Evolutionary conservation across 805 yeast genomes (phyloP).

Genomic region (Suhomyces xylopsoci): DNA sequence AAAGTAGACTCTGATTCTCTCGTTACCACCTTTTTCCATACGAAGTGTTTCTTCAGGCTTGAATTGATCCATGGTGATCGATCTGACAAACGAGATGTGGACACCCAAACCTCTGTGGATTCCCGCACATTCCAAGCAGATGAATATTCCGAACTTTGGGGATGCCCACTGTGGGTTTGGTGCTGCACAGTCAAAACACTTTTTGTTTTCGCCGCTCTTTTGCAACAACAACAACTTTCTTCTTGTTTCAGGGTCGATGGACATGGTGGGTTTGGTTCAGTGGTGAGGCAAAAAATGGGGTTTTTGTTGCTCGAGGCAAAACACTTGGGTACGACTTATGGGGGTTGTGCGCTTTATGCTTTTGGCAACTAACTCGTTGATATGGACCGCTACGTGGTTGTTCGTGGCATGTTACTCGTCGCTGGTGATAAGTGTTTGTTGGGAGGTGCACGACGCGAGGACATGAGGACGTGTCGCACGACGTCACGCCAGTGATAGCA

Average conservation of each 20-base stretch:
- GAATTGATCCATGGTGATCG: slow-evolving; percentile 98
- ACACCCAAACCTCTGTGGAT: slow-evolving; percentile 94
- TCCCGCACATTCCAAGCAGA: slow-evolving; percentile 98
- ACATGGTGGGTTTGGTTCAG: slow-evolving; percentile 37
- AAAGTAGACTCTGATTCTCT: slow-evolving; percentile 66
- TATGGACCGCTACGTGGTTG: background rate
- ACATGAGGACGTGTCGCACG: background rate
- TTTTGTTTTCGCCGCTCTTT: slow-evolving; percentile 77
- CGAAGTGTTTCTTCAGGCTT: slow-evolving; percentile 85
- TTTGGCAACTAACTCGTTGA: background rate
- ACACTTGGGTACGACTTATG: background rate
- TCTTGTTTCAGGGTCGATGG: slow-evolving; percentile 90
- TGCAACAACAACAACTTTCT: slow-evolving; percentile 74
- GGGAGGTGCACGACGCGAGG: slow-evolving; percentile 1
- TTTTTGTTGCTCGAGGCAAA: background rate
- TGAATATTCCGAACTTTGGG: slow-evolving; percentile 95
- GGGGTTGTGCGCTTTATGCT: background rate
- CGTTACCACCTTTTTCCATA: slow-evolving; percentile 95
- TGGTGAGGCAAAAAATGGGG: background rate
- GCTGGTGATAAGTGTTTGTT: background rate
- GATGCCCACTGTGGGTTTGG: slow-evolving; percentile 99
- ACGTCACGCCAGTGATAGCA: background rate
- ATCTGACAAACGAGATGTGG: slow-evolving; percentile 92
- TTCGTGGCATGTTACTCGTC: background rate
- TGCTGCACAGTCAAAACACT: slow-evolving; percentile 90